Evolutionary conservation across 2,329 filamentous ascomycete genomes (phyloP).

Genomic region (Lomentospora prolificans): DNA sequence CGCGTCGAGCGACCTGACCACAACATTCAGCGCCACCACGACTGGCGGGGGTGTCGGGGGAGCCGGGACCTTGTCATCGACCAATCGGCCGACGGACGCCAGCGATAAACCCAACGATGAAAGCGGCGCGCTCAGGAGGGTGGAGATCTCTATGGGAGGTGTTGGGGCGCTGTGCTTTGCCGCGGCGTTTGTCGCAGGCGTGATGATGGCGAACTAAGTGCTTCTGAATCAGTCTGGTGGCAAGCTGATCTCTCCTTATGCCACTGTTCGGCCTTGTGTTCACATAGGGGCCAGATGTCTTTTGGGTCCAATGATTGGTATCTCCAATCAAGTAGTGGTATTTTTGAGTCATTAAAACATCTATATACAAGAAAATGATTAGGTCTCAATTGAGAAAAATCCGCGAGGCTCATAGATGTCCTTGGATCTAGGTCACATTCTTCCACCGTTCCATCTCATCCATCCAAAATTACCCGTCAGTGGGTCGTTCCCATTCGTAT

Average conservation of each 20-base stretch:
- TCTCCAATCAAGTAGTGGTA: no score
- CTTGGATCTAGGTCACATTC: not conserved
- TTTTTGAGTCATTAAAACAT: not conserved
- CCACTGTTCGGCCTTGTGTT: no score
- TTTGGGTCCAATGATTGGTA: no score
- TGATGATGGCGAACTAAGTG: not conserved
- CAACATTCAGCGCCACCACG: slow-evolving; percentile 19
- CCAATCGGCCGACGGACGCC: not conserved
- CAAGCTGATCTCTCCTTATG: not conserved
- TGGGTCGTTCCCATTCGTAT: no score
- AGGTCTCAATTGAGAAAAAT: not conserved
- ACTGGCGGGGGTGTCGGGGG: not conserved
- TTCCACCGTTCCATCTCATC: not conserved
- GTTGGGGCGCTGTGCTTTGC: not conserved
- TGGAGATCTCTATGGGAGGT: not conserved
- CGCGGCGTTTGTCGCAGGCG: not conserved
- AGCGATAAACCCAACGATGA: not conserved
- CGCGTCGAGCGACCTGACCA: slow-evolving; percentile 23
- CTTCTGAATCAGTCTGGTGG: no score
- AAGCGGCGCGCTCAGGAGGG: not conserved
- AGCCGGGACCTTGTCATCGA: not conserved
- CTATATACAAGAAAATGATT: not conserved
- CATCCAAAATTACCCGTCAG: no score
- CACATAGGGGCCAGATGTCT: no score
- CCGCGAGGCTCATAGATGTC: not conserved